phyloP scores from a whole-genome alignment of 495 filamentous ascomycete species.

The Tetracladium setigerum region DNA sequence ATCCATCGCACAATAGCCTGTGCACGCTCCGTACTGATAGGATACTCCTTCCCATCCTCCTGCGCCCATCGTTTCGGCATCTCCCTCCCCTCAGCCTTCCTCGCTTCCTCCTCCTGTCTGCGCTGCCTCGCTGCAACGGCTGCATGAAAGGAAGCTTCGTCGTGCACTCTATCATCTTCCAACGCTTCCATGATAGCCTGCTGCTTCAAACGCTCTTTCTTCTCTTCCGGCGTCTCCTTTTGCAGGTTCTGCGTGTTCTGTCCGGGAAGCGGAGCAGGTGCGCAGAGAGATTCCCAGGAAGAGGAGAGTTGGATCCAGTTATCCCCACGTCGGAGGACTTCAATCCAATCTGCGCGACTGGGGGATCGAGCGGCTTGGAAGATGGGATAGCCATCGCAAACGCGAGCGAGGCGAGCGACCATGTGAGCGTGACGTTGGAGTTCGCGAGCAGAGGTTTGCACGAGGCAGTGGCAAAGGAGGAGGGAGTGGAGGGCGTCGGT shows the following conservation, averaged over 20 bases:
- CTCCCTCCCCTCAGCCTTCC: slow-evolving; percentile 25
- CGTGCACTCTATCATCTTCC: slow-evolving; percentile 55
- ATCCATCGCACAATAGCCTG: slow-evolving; percentile 63
- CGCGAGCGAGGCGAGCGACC: slow-evolving; percentile 63
- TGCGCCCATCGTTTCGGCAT: slow-evolving; percentile 54
- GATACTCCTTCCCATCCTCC: slow-evolving; percentile 59
- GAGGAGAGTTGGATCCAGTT: slow-evolving; percentile 58
- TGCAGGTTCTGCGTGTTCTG: slow-evolving; percentile 17
- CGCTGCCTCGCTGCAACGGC: slow-evolving; percentile 52
- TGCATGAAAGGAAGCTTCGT: slow-evolving; percentile 53
- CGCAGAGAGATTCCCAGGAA: slow-evolving; percentile 64
- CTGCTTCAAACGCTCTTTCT: slow-evolving; percentile 50
- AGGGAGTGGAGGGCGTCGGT: slow-evolving; percentile 69
- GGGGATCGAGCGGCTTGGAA: slow-evolving; percentile 68
- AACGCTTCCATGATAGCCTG: slow-evolving; percentile 59
- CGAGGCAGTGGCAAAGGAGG: slow-evolving; percentile 61
- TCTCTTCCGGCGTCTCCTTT: slow-evolving; percentile 39
- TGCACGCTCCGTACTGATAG: slow-evolving; percentile 60
- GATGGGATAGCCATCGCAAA: slow-evolving; percentile 72
- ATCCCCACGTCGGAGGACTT: slow-evolving; percentile 54
- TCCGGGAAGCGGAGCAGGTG: slow-evolving; percentile 52
- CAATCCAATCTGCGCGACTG: slow-evolving; percentile 70
- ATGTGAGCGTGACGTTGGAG: slow-evolving; percentile 70
- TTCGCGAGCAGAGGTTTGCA: slow-evolving; percentile 68
- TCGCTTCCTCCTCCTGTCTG: slow-evolving; percentile 42